Evolutionary conservation across 495 filamentous ascomycete genomes (phyloP).

Genomic region (Hypoxylon subgilvum): DNA sequence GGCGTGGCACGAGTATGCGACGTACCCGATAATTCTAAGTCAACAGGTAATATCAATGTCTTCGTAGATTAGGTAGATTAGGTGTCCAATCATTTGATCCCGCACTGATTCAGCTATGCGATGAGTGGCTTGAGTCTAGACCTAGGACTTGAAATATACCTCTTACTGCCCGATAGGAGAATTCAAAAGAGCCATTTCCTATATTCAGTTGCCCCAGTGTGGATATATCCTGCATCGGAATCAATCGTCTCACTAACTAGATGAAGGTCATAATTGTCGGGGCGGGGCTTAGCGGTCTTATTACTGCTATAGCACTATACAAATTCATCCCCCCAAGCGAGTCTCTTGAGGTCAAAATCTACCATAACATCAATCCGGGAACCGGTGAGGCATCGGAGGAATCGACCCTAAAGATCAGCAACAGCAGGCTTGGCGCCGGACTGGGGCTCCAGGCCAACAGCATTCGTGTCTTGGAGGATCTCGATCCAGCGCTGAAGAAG

Average conservation of each 20-base stretch:
- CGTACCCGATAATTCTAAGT: too few species aligned
- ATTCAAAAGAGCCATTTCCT: too few species aligned
- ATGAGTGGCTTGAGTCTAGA: too few species aligned
- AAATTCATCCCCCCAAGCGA: constrained; percentile 16
- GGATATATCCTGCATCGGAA: too few species aligned
- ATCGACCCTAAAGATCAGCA: not conserved
- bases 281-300: constrained; percentile 5
- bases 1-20: too few species aligned
- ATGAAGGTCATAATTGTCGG: constrained; percentile 21
- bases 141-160: too few species aligned
- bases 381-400: not conserved
- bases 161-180: too few species aligned
- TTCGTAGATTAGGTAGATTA: too few species aligned
- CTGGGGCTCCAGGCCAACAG: constrained; percentile 41
- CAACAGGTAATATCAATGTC: too few species aligned
- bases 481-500: constrained; percentile 7
- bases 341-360: constrained; percentile 15
- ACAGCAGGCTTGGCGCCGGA: constrained; percentile 44
- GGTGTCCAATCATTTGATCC: too few species aligned
- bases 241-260: not conserved
- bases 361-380: constrained; percentile 7
- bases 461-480: constrained; percentile 27
- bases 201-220: not conserved
- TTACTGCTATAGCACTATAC: constrained; percentile 15
- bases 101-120: too few species aligned